These are phyloP conservation scores for Avena atlantica DNA, from an alignment of 176 grass and related monocot genomes.

Conservation along the genomic window DNA sequence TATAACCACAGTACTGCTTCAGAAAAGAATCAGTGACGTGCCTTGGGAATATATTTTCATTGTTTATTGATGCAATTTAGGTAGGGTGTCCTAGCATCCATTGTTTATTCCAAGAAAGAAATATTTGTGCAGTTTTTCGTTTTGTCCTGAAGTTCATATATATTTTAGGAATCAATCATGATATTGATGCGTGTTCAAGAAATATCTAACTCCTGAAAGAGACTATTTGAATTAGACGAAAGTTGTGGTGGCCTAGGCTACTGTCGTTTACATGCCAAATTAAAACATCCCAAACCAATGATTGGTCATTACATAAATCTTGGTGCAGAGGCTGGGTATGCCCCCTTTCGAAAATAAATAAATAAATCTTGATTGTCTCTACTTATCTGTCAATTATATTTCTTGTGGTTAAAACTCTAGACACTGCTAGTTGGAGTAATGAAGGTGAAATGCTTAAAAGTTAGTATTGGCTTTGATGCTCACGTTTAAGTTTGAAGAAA, in stretches of 20 bases:
- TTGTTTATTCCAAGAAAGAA: constrained; percentile 23
- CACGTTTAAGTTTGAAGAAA: neutral
- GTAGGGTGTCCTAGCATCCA: neutral
- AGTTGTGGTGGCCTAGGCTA: neutral
- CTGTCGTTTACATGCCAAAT: neutral
- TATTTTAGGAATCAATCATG: neutral
- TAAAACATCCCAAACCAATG: neutral
- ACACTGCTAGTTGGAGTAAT: neutral
- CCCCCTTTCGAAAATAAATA: too few relatives aligned
- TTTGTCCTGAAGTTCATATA: neutral
- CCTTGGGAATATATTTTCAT: neutral
- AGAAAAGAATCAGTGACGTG: neutral
- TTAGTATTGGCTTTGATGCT: constrained; percentile 19
- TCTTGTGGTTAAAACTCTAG: neutral
- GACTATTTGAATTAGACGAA: constrained; percentile 6
- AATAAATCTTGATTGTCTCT: neutral
- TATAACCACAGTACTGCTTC: neutral
- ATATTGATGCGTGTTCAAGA: constrained; percentile 28
- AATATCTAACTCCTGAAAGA: constrained; percentile 15
- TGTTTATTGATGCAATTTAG: constrained; percentile 3
- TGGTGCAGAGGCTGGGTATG: too few relatives aligned
- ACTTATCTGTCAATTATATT: neutral
- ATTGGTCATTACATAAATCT: neutral
- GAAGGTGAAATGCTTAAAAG: constrained; percentile 10
- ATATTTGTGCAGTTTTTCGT: neutral